phyloP scores from a whole-genome alignment of 805 yeast species.

The Teunomyces atbi region DNA sequence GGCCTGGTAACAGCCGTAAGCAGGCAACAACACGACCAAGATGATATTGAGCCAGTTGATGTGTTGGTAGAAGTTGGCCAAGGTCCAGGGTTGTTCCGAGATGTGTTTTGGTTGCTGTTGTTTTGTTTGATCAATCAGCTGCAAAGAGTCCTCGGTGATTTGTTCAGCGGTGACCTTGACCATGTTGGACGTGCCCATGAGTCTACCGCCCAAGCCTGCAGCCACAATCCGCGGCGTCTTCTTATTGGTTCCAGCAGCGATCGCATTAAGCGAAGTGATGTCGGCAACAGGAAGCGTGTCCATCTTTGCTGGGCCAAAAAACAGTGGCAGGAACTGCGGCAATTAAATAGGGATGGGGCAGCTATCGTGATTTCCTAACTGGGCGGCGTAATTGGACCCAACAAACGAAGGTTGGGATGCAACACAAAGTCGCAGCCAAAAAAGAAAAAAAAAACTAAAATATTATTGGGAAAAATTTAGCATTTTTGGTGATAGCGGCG shows the following conservation, averaged over 20 bases:
- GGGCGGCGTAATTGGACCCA: slow-evolving; percentile 1
- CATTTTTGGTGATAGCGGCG: too few species aligned
- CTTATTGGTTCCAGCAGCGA: slow-evolving; percentile 81
- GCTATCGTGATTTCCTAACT: not conserved
- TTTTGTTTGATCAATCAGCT: slow-evolving; percentile 38
- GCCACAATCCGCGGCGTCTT: slow-evolving; percentile 71
- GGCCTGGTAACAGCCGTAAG: slow-evolving; percentile 49
- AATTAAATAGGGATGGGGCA: not conserved
- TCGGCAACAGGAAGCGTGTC: slow-evolving; percentile 44
- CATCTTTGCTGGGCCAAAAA: not conserved
- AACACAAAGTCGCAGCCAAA: slow-evolving; percentile 1
- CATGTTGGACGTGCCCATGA: slow-evolving; percentile 81
- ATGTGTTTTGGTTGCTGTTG: slow-evolving; percentile 52
- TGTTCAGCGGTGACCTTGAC: slow-evolving; percentile 67
- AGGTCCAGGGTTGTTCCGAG: slow-evolving; percentile 77
- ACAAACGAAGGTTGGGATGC: not conserved
- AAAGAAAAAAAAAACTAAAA: not conserved
- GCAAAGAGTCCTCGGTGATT: slow-evolving; percentile 51
- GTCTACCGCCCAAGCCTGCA: slow-evolving; percentile 68
- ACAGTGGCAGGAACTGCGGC: not conserved
- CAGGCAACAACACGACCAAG: slow-evolving; percentile 62
- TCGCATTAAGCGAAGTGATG: slow-evolving; percentile 66
- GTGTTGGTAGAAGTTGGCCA: slow-evolving; percentile 67
- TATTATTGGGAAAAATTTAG: not conserved
- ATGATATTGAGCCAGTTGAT: slow-evolving; percentile 75